phyloP scores from a whole-genome alignment of 495 filamentous ascomycete genomes.

The Aspergillus haitiensis region DNA sequence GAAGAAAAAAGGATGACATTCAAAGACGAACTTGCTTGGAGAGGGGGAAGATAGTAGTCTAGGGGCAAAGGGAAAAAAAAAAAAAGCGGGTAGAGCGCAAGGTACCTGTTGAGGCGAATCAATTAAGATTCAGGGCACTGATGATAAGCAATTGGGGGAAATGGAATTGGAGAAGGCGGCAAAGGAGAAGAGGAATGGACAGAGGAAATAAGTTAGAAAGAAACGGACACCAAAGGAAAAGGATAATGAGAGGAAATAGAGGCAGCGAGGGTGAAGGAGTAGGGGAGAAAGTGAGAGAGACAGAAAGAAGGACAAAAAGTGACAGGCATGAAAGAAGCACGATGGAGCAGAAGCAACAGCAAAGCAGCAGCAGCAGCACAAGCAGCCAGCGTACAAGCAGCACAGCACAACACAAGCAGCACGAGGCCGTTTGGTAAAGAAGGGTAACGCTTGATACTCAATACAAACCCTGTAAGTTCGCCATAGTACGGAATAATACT shows the following conservation, averaged over 20 bases:
- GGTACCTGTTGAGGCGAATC: constrained; percentile 25
- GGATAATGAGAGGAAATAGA: constrained; percentile 8
- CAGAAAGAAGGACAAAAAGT: constrained; percentile 16
- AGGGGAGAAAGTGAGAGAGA: constrained; percentile 16
- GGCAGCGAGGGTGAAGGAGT: constrained; percentile 7
- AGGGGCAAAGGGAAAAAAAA: neutral
- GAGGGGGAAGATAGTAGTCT: constrained; percentile 1
- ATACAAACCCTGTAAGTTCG: neutral
- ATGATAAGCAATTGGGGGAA: constrained; percentile 30
- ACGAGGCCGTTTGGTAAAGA: constrained; percentile 2
- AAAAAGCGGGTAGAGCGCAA: constrained; percentile 19
- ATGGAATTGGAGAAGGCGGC: constrained; percentile 21
- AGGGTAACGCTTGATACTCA: constrained; percentile 1
- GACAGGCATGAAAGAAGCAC: constrained; percentile 18
- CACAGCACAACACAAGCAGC: constrained; percentile 9
- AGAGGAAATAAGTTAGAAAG: neutral
- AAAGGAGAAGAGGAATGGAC: constrained; percentile 19
- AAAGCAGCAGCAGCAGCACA: constrained; percentile 25
- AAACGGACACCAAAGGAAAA: too few species aligned
- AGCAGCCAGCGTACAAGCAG: too few species aligned
- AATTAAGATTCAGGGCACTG: constrained; percentile 18
- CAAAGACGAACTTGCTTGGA: constrained; percentile 11
- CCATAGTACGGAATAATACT: neutral
- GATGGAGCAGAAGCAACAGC: constrained; percentile 25
- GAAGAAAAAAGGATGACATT: constrained; percentile 10